Percentiles rank a stretch among this genome's conserved stretches.
Evolutionary conservation across 2,329 filamentous ascomycete genomes (phyloP).

Genomic region (Beauveria brongniartii): DNA sequence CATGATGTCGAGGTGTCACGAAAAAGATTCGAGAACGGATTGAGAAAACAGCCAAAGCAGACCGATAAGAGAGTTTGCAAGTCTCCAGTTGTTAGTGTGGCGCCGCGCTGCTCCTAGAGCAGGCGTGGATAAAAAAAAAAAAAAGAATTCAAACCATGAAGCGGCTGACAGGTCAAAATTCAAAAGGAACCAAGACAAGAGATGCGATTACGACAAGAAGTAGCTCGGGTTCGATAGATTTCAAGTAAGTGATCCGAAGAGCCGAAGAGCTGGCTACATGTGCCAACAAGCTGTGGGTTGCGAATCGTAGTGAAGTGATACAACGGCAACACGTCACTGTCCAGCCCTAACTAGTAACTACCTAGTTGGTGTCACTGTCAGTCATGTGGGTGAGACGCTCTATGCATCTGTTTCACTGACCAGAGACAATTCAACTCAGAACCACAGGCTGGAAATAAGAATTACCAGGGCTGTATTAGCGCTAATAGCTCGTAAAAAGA

Average conservation of each 20-base stretch:
- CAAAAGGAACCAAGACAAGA: not conserved
- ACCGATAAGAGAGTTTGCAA: not conserved
- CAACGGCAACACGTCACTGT: slow-evolving; percentile 2
- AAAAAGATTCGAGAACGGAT: not conserved
- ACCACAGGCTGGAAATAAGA: not conserved
- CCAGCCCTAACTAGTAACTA: not conserved
- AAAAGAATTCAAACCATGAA: not conserved
- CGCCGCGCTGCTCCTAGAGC: not conserved
- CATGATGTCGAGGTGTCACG: not conserved
- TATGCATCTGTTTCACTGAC: not conserved
- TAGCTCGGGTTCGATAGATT: not conserved
- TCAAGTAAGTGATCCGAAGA: not conserved
- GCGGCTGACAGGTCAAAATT: not conserved
- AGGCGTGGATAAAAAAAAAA: not conserved
- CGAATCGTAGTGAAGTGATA: not conserved
- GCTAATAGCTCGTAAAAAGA: not conserved
- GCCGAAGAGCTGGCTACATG: not conserved
- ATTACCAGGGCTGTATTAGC: not conserved
- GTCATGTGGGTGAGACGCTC: not conserved
- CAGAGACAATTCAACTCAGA: not conserved
- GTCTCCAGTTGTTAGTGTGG: not conserved
- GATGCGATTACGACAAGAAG: no score
- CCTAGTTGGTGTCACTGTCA: no score
- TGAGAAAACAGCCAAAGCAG: no score
- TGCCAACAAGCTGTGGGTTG: not conserved